Percentiles rank a stretch among this genome's conserved stretches.
Conservation (phyloP, 2,329 filamentous ascomycete species). For the Xylaria arbuscula region DNA sequence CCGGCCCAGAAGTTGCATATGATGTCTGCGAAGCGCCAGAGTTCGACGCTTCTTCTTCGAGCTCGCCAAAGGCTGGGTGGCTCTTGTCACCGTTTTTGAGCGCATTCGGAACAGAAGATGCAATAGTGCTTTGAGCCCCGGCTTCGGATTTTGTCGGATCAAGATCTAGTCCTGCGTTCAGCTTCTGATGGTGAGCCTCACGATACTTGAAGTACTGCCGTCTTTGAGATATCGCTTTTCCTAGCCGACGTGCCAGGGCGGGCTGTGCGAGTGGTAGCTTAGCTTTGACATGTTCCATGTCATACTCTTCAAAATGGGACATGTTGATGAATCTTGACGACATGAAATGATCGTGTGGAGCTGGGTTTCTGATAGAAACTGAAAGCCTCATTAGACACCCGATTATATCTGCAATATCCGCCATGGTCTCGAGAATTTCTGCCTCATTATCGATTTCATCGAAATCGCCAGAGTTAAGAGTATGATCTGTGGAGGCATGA, state of each 20-base stretch:
- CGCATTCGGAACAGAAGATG: conserved; percentile 22
- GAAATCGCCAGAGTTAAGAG: neutral
- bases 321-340: conserved; percentile 5
- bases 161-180: conserved; percentile 1
- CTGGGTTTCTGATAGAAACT: conserved; percentile 19
- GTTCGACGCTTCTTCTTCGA: conserved; percentile 15
- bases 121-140: conserved; percentile 19
- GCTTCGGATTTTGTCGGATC: neutral
- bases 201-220: conserved; percentile 35
- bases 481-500: neutral
- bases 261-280: neutral
- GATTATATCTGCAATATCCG: conserved; percentile 15
- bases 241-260: conserved; percentile 14
- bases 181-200: conserved; percentile 24
- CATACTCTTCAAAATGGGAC: conserved; percentile 18
- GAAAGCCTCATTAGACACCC: conserved; percentile 22
- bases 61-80: neutral
- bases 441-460: neutral
- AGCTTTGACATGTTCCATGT: conserved; percentile 19
- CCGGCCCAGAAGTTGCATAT: conserved; percentile 8
- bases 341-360: conserved; percentile 22
- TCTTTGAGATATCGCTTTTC: conserved; percentile 25
- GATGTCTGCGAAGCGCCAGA: conserved; percentile 20
- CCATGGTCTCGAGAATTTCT: neutral
- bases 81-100: neutral